phyloP scores from a whole-genome alignment of 176 grass and related monocot species.

The sorghum (Sorghum bicolor) region DNA sequence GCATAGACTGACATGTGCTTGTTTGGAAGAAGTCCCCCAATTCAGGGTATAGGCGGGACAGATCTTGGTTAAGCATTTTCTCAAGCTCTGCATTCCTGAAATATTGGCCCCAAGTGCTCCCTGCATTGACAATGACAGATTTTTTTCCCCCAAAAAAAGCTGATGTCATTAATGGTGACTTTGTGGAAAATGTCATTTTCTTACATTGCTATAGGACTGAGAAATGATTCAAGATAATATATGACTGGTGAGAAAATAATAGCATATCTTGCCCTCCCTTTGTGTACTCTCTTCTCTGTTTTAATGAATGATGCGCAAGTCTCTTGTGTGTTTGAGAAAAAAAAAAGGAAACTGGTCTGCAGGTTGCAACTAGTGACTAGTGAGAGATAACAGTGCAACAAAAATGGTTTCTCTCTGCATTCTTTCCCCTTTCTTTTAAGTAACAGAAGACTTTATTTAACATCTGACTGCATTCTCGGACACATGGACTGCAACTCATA shows the following conservation, averaged over 20 bases:
- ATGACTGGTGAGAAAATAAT: not conserved
- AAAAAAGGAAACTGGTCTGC: not conserved
- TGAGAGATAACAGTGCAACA: not conserved
- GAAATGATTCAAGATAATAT: not conserved
- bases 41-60: constrained; percentile 88
- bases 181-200: not conserved
- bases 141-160: not conserved
- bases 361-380: not conserved
- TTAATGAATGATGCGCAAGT: not conserved
- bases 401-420: not conserved
- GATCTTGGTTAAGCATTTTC: constrained; percentile 91
- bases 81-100: constrained; percentile 95
- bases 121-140: constrained; percentile 41
- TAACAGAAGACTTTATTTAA: not conserved
- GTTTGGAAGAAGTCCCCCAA: constrained; percentile 81
- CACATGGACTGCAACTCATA: not conserved
- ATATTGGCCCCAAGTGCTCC: constrained; percentile 95
- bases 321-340: not conserved
- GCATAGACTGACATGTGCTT: constrained; percentile 68
- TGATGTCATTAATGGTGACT: not conserved
- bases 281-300: not conserved
- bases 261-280: not conserved
- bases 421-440: not conserved
- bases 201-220: constrained; percentile 5
- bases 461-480: not conserved